Base-by-base conservation (phyloP, 495 filamentous ascomycete species). In the Bryoglossum gracile region DNA sequence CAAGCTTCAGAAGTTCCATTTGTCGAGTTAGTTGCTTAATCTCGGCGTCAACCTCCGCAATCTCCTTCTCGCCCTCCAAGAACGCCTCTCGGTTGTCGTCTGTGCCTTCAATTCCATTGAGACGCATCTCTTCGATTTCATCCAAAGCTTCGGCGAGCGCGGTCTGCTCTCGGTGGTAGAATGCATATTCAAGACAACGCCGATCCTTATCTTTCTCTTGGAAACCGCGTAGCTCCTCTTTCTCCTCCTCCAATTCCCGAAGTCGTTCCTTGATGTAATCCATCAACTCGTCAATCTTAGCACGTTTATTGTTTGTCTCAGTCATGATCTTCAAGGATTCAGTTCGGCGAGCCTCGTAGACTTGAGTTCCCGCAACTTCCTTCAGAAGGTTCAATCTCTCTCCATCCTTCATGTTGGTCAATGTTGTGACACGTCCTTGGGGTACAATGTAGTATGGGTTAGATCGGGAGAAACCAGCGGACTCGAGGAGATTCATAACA, bases 391-490 rank as follows among this genome's bases (percentile, higher is more conserved):
- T 87, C 51, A 99, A 63, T 43, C 92, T 76, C 58, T 95, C 90
- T 1, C 79, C 76, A 60, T 99, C 92, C 64, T 95, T 94, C 94
- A 96, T 97, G 60, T 96, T 99, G 17, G 92, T 99, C 56, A 99
- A 75, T 18, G 87, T 83, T 0, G 94, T 96, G 42, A 99, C 89
- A 51, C 94, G 86, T 25, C 92, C 92, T 61, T 99, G 92, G 2
- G 94, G 92, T 1, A 99, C 92, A 55, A 99, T 99, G 62, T 97
- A 99, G 71, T 96, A 99, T 17, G 92, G 92, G 65, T 99, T 99
- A 48, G 90, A 94, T 50, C 87, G 84, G 43, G 90, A 95, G 65
- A 99, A 97, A 17, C 92, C 92, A 4, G 92, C 92, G 8, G 88
- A 90, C 64, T 99, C 92, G 16, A 99, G 80, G 25, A 97, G 75